These are phyloP conservation scores for Raffaelea ambrosiae DNA, from an alignment of 2,329 filamentous ascomycete genomes.

Conservation along the genomic window DNA sequence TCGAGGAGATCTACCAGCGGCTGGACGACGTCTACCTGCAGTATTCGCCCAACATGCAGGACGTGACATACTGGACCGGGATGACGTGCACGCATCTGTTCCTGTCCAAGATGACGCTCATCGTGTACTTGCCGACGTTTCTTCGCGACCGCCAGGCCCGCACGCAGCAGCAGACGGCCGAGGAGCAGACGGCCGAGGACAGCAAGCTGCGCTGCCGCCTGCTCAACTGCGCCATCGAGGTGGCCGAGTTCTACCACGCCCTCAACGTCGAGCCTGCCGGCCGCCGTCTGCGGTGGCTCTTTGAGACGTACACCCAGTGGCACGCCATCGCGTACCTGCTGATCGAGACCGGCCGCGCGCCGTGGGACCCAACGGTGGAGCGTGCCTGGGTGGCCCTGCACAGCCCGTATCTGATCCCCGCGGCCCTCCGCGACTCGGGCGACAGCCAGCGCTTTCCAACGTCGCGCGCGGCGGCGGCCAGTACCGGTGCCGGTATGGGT, in stretches of 20 bases:
- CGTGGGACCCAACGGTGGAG: slow-evolving; percentile 36
- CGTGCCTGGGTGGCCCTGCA: slow-evolving; percentile 39
- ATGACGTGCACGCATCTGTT: slow-evolving; percentile 49
- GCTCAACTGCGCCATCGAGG: slow-evolving; percentile 41
- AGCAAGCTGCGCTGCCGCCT: slow-evolving; percentile 32
- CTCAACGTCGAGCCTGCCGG: slow-evolving; percentile 39
- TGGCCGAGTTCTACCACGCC: slow-evolving; percentile 46
- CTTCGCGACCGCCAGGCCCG: slow-evolving; percentile 15
- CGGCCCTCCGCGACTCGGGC: not conserved
- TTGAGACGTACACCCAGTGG: slow-evolving; percentile 51
- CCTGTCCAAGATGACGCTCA: slow-evolving; percentile 69
- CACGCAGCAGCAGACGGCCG: slow-evolving; percentile 16
- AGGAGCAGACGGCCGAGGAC: slow-evolving; percentile 12
- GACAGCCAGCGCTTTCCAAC: not conserved
- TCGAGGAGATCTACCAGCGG: slow-evolving; percentile 35
- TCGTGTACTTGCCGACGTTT: slow-evolving; percentile 68
- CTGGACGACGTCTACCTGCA: slow-evolving; percentile 34
- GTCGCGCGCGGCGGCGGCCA: not conserved
- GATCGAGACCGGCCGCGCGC: slow-evolving; percentile 37
- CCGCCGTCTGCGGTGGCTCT: slow-evolving; percentile 48
- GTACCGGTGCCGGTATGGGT: not conserved
- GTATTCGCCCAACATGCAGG: slow-evolving; percentile 21
- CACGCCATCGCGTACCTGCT: slow-evolving; percentile 48
- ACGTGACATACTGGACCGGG: slow-evolving; percentile 28
- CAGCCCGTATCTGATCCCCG: slow-evolving; percentile 32